Evolutionary conservation across 257 asterid species (phyloP), one percentile per base, ranked within the genome.

Genomic region (Cinchona pubescens): DNA sequence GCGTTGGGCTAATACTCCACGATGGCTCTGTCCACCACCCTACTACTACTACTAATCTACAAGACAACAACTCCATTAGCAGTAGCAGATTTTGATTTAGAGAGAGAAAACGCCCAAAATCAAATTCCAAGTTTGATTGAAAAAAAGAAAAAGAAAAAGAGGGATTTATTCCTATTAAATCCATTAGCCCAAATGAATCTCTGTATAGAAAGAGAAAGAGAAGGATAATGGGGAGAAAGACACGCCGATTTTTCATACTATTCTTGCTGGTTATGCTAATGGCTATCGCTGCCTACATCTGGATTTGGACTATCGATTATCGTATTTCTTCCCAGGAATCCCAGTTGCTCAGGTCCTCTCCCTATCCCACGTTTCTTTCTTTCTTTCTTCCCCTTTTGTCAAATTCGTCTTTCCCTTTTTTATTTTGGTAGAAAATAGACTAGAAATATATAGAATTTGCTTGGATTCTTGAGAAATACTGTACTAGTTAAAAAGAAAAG

Each of bases 241-340:
- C 78, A 76, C 89, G 90, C 55, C 85, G 82, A 81, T 35, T 90
- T 12, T 75, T 85, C 71, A 76, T 85, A 2, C 83, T 79, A 27
- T 55, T 90, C 73, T 96, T 89, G 78, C 69, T 92, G 66, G 74
- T 85, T 61, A 84, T 92, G 93, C 38, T 87, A 0, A 56, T 92
- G 83, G 97, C 97, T 12, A 73, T 87, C 27, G 95, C 89, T 29
- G 79, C 89, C 76, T 87, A 94, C 87, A 82, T 90, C 72, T 85
- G 88, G 61, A 91, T 92, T 13, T 94, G 99, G 99, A 85, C 90
- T 0, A 82, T 92, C 70, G 96, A 92, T 70, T 86, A 89, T 73
- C 88, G 79, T 65, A 65, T 83, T 79, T 86, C 97, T 48, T 75
- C 93, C 15, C 45, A 67, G 53, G 99, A 94, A 59, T 53, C 96